Conservation (phyloP, 192 early-diverging fungal genomes). For the Coemansia sp. region DNA sequence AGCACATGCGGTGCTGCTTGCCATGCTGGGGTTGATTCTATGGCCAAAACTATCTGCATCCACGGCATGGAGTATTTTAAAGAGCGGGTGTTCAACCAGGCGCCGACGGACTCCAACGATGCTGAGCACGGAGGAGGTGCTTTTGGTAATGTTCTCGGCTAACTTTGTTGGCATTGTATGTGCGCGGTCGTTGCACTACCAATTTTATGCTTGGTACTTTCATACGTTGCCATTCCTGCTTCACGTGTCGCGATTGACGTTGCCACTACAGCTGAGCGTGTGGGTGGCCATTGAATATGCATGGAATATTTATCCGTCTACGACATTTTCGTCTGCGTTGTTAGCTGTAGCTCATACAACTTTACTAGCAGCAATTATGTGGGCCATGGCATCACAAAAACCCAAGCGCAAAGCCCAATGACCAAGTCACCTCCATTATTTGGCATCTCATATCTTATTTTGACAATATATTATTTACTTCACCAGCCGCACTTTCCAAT, state of each 20-base stretch:
- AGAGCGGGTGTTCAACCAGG: conserved; percentile 11
- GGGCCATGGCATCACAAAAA: neutral
- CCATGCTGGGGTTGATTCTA: conserved; percentile 58
- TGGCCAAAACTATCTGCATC: conserved; percentile 53
- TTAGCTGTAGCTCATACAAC: conserved; percentile 61
- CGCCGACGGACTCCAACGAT: neutral
- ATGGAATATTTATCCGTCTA: conserved; percentile 91
- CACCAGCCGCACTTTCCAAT: neutral
- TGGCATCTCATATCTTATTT: neutral
- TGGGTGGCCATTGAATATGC: conserved; percentile 66
- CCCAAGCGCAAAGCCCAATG: conserved; percentile 2
- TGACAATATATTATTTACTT: neutral
- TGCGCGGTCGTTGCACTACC: conserved; percentile 90
- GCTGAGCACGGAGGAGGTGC: conserved; percentile 16
- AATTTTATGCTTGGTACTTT: conserved; percentile 96
- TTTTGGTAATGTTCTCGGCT: conserved; percentile 67
- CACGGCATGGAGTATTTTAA: conserved; percentile 16
- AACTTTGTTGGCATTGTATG: conserved; percentile 91
- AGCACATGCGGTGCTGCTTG: conserved; percentile 62
- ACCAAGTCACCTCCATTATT: neutral
- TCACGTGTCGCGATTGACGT: conserved; percentile 39
- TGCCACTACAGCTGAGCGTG: conserved; percentile 2
- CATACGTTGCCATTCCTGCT: conserved; percentile 82
- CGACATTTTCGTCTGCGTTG: conserved; percentile 51
- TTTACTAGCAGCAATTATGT: conserved; percentile 58